Evolutionary conservation across 1,284 basidiomycete genomes (phyloP), one percentile per base, ranked within the genome.

Genomic region (Schizophyllum commune): DNA sequence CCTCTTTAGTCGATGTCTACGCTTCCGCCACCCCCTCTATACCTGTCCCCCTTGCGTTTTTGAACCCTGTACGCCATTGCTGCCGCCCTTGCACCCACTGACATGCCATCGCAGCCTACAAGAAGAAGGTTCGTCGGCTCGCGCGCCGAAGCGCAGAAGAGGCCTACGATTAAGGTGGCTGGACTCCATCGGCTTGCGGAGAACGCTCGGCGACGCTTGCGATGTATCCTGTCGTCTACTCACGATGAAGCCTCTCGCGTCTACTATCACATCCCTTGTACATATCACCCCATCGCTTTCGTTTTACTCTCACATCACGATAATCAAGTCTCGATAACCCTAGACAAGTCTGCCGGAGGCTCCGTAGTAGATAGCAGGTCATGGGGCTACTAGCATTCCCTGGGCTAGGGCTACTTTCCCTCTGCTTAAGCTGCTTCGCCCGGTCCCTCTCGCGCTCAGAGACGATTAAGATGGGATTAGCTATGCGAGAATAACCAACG

Each of bases 71-170:
- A n/a, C n/a, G n/a, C n/a, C n/a, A n/a, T n/a, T n/a, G n/a, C n/a
- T n/a, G n/a, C n/a, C 22, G 52, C 52, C 52, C 32, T 7, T 11
- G n/a, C 19, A 51, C 33, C 15, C 13, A 57, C 27, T 27, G 27
- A 27, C 27, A 27, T 27, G 27, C 5, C 27, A 27, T 27, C 27
- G 27, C 68, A 84, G 92, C 71, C 1, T 98, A 97, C 77, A 91
- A 85, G 84, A 97, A 95, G 88, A 94, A 92, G 74, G 95, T 98
- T 61, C 87, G 94, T 69, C 83, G 91, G 64, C 77, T 98, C 63
- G 94, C 85, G 47, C 83, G 94, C 63, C 81, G 82, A 72, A 91
- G 88, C 67, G 93, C 93, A 17, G 95, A 98, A 72, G 93, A 94
- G 70, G 89, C 85, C 1, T 92, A 83, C 69, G 89, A 92, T 67